Conservation (phyloP, 345 rosid genomes). For the Eucalyptus victrix region DNA sequence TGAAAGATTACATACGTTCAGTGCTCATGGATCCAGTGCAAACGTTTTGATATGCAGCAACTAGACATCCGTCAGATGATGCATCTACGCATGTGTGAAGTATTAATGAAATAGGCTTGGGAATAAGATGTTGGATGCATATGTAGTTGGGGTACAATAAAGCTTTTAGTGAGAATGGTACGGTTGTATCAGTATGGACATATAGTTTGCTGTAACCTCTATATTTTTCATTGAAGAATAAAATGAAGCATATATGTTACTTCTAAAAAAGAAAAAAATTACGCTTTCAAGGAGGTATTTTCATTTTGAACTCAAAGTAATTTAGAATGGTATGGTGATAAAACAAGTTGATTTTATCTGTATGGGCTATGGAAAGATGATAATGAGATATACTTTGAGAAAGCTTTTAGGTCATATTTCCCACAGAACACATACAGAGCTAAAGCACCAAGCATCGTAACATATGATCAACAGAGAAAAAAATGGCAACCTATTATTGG, state of each 20-base stretch:
- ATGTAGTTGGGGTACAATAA: not conserved
- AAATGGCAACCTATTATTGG: not conserved
- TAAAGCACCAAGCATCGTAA: not conserved
- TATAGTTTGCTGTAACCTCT: not conserved
- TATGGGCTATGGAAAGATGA: not conserved
- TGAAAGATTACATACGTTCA: not conserved
- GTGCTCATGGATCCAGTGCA: not conserved
- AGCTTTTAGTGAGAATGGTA: not conserved
- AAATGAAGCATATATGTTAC: not conserved
- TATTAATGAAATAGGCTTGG: not conserved
- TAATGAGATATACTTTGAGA: not conserved
- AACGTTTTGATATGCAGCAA: not conserved
- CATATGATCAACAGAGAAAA: not conserved
- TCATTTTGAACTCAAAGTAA: not conserved
- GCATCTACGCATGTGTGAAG: not conserved
- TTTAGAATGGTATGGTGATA: not conserved
- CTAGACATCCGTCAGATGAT: not conserved
- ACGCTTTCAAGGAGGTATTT: not conserved
- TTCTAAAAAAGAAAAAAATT: no score
- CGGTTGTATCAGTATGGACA: not conserved
- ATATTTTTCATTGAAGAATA: not conserved
- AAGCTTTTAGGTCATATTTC: not conserved
- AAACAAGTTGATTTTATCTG: not conserved
- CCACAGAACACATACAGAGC: not conserved
- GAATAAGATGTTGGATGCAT: not conserved